These are phyloP conservation scores for Colletotrichum sidae DNA, from an alignment of 2,329 filamentous ascomycete genomes.

Conservation along the genomic window DNA sequence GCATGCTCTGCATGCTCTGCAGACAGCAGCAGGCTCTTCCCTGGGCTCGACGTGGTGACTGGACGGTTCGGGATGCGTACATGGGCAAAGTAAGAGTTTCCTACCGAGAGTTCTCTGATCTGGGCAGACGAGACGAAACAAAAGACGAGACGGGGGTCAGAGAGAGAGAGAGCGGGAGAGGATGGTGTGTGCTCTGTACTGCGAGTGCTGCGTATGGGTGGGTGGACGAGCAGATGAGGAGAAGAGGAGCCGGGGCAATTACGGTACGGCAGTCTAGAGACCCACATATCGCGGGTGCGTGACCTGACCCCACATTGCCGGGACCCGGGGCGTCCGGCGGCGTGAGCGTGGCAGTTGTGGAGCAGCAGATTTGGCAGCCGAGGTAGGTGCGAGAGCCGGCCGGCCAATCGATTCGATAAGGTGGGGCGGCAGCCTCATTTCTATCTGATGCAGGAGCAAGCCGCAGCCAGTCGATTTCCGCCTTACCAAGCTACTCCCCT, in stretches of 20 bases:
- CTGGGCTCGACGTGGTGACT: background rate
- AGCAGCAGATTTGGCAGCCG: background rate
- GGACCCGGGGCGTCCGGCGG: conserved; percentile 1
- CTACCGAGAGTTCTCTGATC: conserved; percentile 4
- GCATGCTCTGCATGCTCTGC: background rate
- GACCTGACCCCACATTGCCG: too few relatives aligned
- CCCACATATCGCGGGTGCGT: too few relatives aligned
- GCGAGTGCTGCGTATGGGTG: too few relatives aligned
- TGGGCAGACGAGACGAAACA: conserved; percentile 20
- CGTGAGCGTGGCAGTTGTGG: background rate
- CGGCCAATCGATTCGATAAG: conserved; percentile 23
- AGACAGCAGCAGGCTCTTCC: background rate
- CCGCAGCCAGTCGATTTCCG: conserved; percentile 30
- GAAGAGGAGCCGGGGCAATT: conserved; percentile 11
- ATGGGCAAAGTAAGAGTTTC: background rate
- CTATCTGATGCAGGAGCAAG: conserved; percentile 18
- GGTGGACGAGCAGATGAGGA: background rate
- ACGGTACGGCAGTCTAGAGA: too few relatives aligned
- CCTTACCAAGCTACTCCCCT: conserved; percentile 15
- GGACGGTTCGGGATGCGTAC: background rate
- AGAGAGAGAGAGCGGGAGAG: background rate
- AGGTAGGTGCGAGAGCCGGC: background rate
- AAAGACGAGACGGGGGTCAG: conserved; percentile 8
- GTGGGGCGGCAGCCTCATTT: conserved; percentile 38
- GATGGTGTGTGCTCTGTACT: too few relatives aligned